Percentiles rank a stretch among this genome's conserved stretches.
These are phyloP conservation scores for Cupressus sempervirens DNA, from an alignment of 75 land plant genomes.

Conservation along the genomic window DNA sequence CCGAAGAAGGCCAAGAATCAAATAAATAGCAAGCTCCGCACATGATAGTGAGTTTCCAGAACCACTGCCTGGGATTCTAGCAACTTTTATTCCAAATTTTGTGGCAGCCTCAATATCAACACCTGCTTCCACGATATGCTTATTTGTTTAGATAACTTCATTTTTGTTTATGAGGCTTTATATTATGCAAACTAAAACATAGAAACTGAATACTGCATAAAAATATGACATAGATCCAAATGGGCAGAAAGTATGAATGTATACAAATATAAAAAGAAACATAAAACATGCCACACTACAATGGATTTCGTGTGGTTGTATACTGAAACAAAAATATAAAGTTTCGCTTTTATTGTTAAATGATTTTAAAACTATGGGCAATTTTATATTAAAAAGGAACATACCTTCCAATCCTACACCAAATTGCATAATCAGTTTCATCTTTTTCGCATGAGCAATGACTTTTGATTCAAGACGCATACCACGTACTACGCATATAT, in stretches of 20 bases:
- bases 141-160: not conserved
- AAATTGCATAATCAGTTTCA: slow-evolving; percentile 89
- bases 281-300: not conserved
- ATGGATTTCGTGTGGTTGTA: not conserved
- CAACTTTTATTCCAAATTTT: slow-evolving; percentile 80
- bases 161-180: not conserved
- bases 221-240: not conserved
- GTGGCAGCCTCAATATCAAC: slow-evolving; percentile 92
- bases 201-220: not conserved
- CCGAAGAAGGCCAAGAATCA: slow-evolving; percentile 79
- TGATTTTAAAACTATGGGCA: not conserved
- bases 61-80: slow-evolving; percentile 68
- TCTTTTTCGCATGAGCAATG: slow-evolving; percentile 58
- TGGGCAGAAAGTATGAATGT: not conserved
- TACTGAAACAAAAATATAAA: not conserved
- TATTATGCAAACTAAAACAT: not conserved
- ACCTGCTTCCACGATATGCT: slow-evolving; percentile 34
- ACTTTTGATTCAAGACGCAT: slow-evolving; percentile 42
- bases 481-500: slow-evolving; percentile 72
- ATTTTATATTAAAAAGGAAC: slow-evolving; percentile 1
- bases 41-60: slow-evolving; percentile 91
- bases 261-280: not conserved
- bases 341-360: not conserved
- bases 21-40: slow-evolving; percentile 89
- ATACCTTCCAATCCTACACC: slow-evolving; percentile 96